A percentile compares a stretch with the other conserved stretches of the same genome.
These are phyloP conservation scores for Ramaria rubella DNA, from an alignment of 768 basidiomycete species.

Conservation along the genomic window DNA sequence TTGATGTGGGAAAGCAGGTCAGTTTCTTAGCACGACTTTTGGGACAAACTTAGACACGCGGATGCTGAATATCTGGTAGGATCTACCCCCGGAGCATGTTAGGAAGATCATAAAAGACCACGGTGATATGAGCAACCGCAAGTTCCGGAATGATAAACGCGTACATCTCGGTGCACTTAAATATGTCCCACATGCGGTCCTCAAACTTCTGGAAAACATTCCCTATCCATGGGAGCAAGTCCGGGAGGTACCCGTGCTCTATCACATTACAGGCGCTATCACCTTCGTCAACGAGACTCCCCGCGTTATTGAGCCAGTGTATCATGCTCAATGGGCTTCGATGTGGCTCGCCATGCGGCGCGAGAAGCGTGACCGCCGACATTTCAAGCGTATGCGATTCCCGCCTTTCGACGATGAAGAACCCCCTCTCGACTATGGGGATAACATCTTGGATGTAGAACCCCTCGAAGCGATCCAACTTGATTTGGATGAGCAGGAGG, in stretches of 20 bases:
- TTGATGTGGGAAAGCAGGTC: slow-evolving; percentile 92
- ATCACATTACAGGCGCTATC: slow-evolving; percentile 99
- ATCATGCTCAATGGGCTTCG: slow-evolving; percentile 98
- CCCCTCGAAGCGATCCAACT: slow-evolving; percentile 97
- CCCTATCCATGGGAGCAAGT: slow-evolving; percentile 99
- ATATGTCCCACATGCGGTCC: slow-evolving; percentile 98
- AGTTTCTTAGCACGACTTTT: slow-evolving; percentile 16
- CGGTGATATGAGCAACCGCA: slow-evolving; percentile 98
- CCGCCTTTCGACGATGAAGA: slow-evolving; percentile 99
- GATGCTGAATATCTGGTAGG: slow-evolving; percentile 40
- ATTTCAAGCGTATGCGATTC: slow-evolving; percentile 99
- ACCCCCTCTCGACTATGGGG: slow-evolving; percentile 97
- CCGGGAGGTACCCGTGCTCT: slow-evolving; percentile 95
- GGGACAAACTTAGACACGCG: background rate
- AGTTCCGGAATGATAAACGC: slow-evolving; percentile 98
- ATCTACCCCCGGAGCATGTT: slow-evolving; percentile 94
- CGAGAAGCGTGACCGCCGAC: slow-evolving; percentile 96
- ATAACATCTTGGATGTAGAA: slow-evolving; percentile 97
- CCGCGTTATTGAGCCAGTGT: slow-evolving; percentile 92
- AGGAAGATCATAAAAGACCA: slow-evolving; percentile 99
- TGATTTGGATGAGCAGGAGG: slow-evolving; percentile 90
- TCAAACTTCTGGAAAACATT: slow-evolving; percentile 98
- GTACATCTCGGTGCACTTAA: slow-evolving; percentile 97
- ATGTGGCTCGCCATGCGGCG: slow-evolving; percentile 99
- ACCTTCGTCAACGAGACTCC: slow-evolving; percentile 99